Evolutionary conservation across 2,329 filamentous ascomycete species (phyloP).

Genomic region (Diaporthe caulivora): DNA sequence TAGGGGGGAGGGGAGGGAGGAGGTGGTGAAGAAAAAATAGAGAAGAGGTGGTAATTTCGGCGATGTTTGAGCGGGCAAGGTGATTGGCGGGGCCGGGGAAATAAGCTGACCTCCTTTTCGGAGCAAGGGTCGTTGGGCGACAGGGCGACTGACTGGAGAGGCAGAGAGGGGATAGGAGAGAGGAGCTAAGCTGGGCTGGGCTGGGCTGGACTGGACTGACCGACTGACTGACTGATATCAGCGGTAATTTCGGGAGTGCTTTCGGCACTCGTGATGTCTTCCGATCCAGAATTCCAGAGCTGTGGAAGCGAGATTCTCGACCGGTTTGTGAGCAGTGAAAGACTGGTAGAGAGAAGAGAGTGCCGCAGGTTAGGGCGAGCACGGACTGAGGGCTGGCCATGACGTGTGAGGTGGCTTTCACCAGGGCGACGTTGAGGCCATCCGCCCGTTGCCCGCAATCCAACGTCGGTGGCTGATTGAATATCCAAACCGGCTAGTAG

Average conservation of each 20-base stretch:
- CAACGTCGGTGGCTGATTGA: neutral
- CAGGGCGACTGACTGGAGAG: neutral
- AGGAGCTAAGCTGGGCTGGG: neutral
- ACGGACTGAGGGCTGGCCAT: slow-evolving; percentile 19
- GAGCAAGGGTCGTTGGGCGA: slow-evolving; percentile 1
- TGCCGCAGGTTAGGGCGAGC: neutral
- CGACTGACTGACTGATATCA: slow-evolving; percentile 16
- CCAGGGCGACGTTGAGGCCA: slow-evolving; percentile 1
- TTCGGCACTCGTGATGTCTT: slow-evolving; percentile 11
- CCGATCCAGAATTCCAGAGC: slow-evolving; percentile 18
- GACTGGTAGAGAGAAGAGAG: neutral
- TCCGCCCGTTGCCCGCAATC: neutral
- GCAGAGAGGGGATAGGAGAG: neutral
- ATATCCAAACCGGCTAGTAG: neutral
- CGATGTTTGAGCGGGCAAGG: slow-evolving; percentile 12
- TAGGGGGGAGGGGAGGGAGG: neutral
- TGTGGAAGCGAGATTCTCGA: slow-evolving; percentile 26
- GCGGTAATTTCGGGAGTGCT: slow-evolving; percentile 26
- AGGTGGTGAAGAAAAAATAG: neutral
- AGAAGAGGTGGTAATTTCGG: slow-evolving; percentile 26
- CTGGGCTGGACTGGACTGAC: slow-evolving; percentile 4
- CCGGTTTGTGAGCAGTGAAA: neutral
- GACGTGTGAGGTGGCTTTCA: slow-evolving; percentile 13
- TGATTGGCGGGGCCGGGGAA: slow-evolving; percentile 34
- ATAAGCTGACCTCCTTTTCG: slow-evolving; percentile 36